Evolutionary conservation across 495 filamentous ascomycete species (phyloP).

Genomic region (Clavariopsis aquatica): DNA sequence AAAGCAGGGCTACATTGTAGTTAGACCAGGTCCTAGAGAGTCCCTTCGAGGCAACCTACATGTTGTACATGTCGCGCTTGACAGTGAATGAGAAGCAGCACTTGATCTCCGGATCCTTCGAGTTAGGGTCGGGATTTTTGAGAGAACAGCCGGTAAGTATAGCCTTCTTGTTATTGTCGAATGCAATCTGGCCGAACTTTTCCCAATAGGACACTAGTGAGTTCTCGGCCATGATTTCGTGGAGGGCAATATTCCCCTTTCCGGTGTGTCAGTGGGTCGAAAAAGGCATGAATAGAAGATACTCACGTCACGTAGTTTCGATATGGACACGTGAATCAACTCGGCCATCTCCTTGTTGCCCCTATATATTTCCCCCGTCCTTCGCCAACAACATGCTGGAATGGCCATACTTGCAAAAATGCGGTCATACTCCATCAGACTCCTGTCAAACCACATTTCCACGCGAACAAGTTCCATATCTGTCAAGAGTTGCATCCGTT

Average conservation of each 20-base stretch:
- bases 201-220: slow-evolving; percentile 98
- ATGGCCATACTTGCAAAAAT: slow-evolving; percentile 99
- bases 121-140: slow-evolving; percentile 77
- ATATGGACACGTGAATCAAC: slow-evolving; percentile 89
- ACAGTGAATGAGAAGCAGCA: slow-evolving; percentile 99
- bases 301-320: slow-evolving; percentile 85
- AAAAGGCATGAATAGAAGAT: not conserved
- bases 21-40: slow-evolving; percentile 7
- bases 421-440: slow-evolving; percentile 93
- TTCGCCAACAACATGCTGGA: slow-evolving; percentile 94
- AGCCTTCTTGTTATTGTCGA: slow-evolving; percentile 93
- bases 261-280: not conserved
- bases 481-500: slow-evolving; percentile 85
- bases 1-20: slow-evolving; percentile 69
- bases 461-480: slow-evolving; percentile 91
- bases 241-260: slow-evolving; percentile 90
- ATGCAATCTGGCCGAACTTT: slow-evolving; percentile 97
- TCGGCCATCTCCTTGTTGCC: slow-evolving; percentile 99
- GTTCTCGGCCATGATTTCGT: slow-evolving; percentile 93
- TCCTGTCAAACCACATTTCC: slow-evolving; percentile 98
- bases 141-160: slow-evolving; percentile 92
- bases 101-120: slow-evolving; percentile 70
- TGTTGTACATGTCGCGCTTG: slow-evolving; percentile 88
- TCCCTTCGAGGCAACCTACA: slow-evolving; percentile 63
- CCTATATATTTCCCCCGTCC: slow-evolving; percentile 95